Conservation (phyloP, 441 rosid species). For the Lepidium campestre region DNA sequence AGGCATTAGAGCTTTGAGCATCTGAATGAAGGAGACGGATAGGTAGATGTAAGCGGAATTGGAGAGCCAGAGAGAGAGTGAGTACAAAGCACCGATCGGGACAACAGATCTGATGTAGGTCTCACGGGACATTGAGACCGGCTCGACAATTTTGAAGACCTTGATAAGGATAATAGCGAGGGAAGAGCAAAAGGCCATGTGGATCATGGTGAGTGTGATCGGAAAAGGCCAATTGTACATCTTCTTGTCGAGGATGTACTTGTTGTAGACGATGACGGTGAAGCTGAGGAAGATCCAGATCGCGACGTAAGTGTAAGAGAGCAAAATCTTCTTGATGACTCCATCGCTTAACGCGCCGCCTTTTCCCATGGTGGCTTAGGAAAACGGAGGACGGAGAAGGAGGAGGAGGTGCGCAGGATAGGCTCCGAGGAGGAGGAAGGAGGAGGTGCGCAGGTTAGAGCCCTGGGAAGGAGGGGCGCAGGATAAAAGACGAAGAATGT, state of each 20-base stretch:
- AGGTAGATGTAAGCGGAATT: conserved; percentile 91
- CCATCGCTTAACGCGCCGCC: conserved; percentile 80
- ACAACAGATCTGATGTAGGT: conserved; percentile 78
- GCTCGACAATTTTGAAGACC: conserved; percentile 85
- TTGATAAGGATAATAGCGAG: conserved; percentile 83
- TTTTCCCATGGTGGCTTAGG: conserved; percentile 52
- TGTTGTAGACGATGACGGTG: conserved; percentile 98
- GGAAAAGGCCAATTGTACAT: conserved; percentile 98
- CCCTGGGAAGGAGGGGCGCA: background rate
- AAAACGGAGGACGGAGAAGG: background rate
- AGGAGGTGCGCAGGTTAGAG: conserved; percentile 18
- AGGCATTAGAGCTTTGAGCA: conserved; percentile 95
- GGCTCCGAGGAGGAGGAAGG: background rate
- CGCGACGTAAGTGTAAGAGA: conserved; percentile 86
- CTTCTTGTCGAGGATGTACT: conserved; percentile 96
- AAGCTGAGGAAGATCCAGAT: conserved; percentile 98
- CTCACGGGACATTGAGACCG: conserved; percentile 80
- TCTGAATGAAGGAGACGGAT: conserved; percentile 90
- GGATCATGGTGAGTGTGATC: conserved; percentile 95
- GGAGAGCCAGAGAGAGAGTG: conserved; percentile 88
- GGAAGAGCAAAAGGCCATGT: conserved; percentile 89
- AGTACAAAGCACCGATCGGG: conserved; percentile 87
- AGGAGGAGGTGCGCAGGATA: conserved; percentile 15
- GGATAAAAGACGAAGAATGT: background rate
- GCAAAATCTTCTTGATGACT: conserved; percentile 78